Base-by-base conservation (phyloP, 495 filamentous ascomycete species). In the Penicillium flavigenum region DNA sequence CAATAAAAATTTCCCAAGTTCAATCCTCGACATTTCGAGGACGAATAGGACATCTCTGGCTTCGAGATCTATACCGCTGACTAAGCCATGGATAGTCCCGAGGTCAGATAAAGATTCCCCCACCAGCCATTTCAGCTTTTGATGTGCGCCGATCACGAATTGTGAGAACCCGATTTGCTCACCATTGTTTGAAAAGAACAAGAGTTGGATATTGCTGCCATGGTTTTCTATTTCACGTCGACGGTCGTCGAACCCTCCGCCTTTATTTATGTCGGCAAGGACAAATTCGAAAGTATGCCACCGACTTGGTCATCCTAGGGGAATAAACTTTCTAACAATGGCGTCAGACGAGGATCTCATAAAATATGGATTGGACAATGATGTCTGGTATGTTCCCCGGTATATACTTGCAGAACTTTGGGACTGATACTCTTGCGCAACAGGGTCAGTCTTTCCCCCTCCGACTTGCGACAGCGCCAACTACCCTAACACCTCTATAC, bases 151-250 rank as follows among this genome's bases (percentile, higher is more conserved):
- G 31, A 50, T 50, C 47, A 10, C 47, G 32, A 53, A 53, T 53
- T 42, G 50, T 31, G 19, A 17, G 7, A 45, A 31, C 41, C 38
- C 31, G 17, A 51, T 16, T 17, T n/a, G 8, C 29, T 5, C 4
- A 12, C 5, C 4, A 10, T 34, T 11, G 2, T 32, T 20, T 16
- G 5, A 38, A 43, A 17, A 43, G 27, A 11, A 46, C 16, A 8
- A 34, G 24, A 27, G 12, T 32, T 5, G n/a, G 17, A 12, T 14
- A 10, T 29, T 10, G 26, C 11, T 60, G 63, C 70, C 58, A 98
- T 98, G 94, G 94, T 98, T 41, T 96, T 88, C 74, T 97, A 96
- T 70, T 97, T 96, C 75, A 94, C 86, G 3, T 97, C 93, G 8
- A 92, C 85, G 47, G 83, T 84, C 38, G 85, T 88, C 26, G 78